These are phyloP conservation scores for Yamadazyma akitaensis DNA, from an alignment of 805 yeast species.

Conservation along the genomic window DNA sequence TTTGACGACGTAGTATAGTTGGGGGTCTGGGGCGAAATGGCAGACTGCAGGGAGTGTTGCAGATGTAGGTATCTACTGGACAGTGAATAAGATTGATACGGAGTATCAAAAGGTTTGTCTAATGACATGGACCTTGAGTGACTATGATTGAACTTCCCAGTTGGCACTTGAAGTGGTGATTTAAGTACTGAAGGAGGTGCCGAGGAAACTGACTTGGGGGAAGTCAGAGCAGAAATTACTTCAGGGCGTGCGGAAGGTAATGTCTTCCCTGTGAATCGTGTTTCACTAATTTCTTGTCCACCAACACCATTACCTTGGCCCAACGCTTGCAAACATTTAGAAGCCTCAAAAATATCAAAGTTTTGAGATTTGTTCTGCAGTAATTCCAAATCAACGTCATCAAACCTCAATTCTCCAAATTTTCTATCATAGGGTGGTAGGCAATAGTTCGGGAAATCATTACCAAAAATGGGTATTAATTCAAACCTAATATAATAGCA, in stretches of 20 bases:
- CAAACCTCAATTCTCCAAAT: conserved; percentile 58
- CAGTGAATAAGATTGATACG: background rate
- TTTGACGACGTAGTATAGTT: conserved; percentile 1
- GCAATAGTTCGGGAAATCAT: conserved; percentile 59
- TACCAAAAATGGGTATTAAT: conserved; percentile 78
- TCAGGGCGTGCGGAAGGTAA: background rate
- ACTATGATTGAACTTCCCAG: background rate
- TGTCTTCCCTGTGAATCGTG: background rate
- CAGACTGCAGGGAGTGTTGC: background rate
- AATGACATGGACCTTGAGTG: conserved; percentile 6
- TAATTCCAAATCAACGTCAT: conserved; percentile 20
- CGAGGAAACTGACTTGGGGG: conserved; percentile 9
- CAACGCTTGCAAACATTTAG: conserved; percentile 33
- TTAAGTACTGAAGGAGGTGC: background rate
- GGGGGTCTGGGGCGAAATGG: conserved; percentile 5
- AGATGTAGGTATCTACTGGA: background rate
- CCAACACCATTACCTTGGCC: background rate
- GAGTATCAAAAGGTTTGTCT: conserved; percentile 6
- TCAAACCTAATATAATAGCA: conserved; percentile 76
- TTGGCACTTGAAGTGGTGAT: conserved; percentile 1
- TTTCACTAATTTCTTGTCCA: background rate
- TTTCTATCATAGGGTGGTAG: conserved; percentile 57
- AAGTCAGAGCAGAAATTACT: background rate
- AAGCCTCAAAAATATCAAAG: conserved; percentile 34
- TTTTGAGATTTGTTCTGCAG: conserved; percentile 6